Evolutionary conservation across 2,329 filamentous ascomycete genomes (phyloP).

Genomic region (Penicillium palitans): DNA sequence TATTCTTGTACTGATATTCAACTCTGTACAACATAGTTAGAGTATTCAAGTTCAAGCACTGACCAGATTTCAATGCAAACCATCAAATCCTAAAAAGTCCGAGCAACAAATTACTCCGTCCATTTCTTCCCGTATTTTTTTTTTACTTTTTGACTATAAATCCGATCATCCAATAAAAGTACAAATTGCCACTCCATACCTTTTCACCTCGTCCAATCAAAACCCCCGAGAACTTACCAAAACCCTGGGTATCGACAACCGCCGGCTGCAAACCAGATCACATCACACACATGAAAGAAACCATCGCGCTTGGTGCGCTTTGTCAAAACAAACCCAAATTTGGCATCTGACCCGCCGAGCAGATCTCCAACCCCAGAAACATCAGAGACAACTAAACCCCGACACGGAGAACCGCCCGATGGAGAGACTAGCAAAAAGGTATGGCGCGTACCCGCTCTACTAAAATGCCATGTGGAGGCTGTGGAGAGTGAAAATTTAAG

Average conservation of each 20-base stretch:
- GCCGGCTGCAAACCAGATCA: slow-evolving; percentile 1
- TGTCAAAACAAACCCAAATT: neutral
- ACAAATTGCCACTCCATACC: neutral
- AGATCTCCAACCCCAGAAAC: neutral
- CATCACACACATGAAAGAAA: neutral
- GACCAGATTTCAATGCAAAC: neutral
- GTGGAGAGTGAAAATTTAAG: neutral
- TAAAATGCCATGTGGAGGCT: slow-evolving; percentile 2
- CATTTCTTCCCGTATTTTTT: neutral
- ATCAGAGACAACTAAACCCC: neutral
- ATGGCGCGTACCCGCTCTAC: slow-evolving; percentile 1
- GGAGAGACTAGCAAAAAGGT: neutral
- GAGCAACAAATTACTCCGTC: neutral
- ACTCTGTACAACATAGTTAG: no score
- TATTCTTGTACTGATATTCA: neutral
- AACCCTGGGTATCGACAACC: neutral
- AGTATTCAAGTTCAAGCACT: no score
- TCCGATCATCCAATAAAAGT: neutral
- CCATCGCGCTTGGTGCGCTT: neutral
- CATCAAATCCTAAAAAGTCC: neutral
- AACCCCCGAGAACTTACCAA: neutral
- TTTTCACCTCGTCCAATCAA: neutral
- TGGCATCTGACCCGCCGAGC: neutral
- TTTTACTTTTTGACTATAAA: neutral
- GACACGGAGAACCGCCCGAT: neutral